Evolutionary conservation across 441 rosid genomes (phyloP).

Genomic region (Corymbia citriodora): DNA sequence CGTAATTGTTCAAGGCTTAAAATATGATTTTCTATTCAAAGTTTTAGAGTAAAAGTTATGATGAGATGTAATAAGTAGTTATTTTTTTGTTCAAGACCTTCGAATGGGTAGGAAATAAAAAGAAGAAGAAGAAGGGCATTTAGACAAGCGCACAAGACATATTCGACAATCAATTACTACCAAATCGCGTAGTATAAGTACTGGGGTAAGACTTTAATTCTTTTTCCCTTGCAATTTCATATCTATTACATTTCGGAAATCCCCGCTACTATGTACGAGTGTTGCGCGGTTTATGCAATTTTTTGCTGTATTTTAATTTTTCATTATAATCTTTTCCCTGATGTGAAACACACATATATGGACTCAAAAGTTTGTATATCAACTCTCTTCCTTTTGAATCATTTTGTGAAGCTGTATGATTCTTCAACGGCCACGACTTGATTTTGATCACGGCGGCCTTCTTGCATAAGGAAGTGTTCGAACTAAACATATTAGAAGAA

Average conservation of each 20-base stretch:
- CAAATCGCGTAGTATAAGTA: too few relatives aligned
- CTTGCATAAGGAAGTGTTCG: too few relatives aligned
- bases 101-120: not conserved
- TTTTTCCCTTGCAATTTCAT: not conserved
- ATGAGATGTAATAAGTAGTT: not conserved
- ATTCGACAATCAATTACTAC: too few relatives aligned
- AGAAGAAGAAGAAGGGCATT: not conserved
- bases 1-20: too few relatives aligned
- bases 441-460: not conserved
- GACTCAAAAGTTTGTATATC: not conserved
- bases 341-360: not conserved
- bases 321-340: not conserved
- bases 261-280: not conserved
- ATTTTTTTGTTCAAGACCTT: not conserved
- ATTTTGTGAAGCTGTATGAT: not conserved
- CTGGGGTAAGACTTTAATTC: not conserved
- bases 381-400: not conserved
- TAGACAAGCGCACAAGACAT: too few relatives aligned
- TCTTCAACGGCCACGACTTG: not conserved
- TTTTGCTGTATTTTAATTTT: not conserved
- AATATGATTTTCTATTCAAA: too few relatives aligned
- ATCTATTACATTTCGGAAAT: not conserved
- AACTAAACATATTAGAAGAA: too few relatives aligned
- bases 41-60: not conserved
- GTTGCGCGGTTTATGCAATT: not conserved